These are phyloP conservation scores for Gentiana dahurica DNA, from an alignment of 257 asterid species.

Conservation along the genomic window DNA sequence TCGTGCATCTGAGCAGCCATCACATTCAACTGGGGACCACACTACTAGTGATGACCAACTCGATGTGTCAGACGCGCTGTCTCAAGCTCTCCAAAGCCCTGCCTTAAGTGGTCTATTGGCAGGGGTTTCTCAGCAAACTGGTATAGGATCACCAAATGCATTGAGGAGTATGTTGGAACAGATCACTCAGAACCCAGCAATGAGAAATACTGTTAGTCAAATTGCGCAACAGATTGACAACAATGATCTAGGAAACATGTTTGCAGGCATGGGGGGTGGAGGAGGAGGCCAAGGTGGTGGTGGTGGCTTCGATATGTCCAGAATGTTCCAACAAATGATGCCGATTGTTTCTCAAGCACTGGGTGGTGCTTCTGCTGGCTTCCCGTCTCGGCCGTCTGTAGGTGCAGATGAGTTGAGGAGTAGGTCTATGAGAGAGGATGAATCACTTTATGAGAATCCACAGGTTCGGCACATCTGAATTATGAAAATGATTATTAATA, in stretches of 20 bases:
- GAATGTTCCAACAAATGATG: constrained; percentile 97
- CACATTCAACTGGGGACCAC: constrained; percentile 25
- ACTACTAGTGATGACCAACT: constrained; percentile 24
- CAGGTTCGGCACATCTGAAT: constrained; percentile 41
- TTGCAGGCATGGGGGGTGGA: constrained; percentile 51
- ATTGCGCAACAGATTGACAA: constrained; percentile 83
- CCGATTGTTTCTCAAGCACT: constrained; percentile 89
- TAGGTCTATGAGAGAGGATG: constrained; percentile 22
- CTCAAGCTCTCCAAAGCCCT: constrained; percentile 66
- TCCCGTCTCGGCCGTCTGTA: constrained; percentile 22
- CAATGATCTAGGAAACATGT: constrained; percentile 70
- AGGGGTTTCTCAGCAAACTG: constrained; percentile 90
- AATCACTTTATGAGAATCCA: constrained; percentile 16
- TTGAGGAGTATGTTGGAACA: constrained; percentile 76
- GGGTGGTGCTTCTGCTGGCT: constrained; percentile 44
- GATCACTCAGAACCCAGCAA: constrained; percentile 73
- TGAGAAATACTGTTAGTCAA: constrained; percentile 78
- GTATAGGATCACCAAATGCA: constrained; percentile 82
- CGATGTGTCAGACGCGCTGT: constrained; percentile 61
- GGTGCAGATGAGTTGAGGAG: constrained; percentile 20
- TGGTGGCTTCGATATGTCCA: constrained; percentile 73
- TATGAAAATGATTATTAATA: no score
- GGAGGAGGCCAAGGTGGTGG: constrained; percentile 52
- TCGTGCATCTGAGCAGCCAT: constrained; percentile 19
- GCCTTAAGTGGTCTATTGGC: constrained; percentile 61